phyloP scores from a whole-genome alignment of 2,329 filamentous ascomycete species.

The Biscogniauxia sp. region DNA sequence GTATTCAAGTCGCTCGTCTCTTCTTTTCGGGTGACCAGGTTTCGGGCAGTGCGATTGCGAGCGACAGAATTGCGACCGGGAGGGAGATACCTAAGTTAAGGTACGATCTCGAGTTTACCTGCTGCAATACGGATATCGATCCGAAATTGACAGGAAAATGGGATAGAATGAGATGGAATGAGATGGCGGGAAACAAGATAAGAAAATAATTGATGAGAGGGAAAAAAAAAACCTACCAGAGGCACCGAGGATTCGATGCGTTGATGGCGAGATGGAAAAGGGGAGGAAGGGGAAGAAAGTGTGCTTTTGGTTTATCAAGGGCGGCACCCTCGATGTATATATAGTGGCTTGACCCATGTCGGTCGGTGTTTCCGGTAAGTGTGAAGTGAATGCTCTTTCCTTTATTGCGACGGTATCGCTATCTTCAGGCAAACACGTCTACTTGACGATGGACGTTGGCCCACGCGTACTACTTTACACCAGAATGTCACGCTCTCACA shows the following conservation, averaged over 20 bases:
- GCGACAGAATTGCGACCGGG: no score
- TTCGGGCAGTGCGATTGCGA: slow-evolving; percentile 5
- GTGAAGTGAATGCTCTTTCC: background rate
- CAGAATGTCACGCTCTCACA: background rate
- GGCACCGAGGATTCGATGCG: slow-evolving; percentile 13
- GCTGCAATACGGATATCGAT: background rate
- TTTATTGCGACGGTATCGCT: background rate
- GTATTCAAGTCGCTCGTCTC: slow-evolving; percentile 3
- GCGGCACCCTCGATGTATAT: slow-evolving; percentile 4
- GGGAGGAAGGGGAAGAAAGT: slow-evolving; percentile 16
- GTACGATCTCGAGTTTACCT: no score
- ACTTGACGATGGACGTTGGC: background rate
- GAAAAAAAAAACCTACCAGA: slow-evolving; percentile 22
- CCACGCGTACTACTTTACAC: background rate
- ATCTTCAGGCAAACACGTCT: background rate
- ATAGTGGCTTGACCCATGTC: background rate
- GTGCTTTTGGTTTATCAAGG: slow-evolving; percentile 10
- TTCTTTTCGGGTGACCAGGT: slow-evolving; percentile 2
- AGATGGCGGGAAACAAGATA: slow-evolving; percentile 11
- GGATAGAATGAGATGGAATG: slow-evolving; percentile 2
- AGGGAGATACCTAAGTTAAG: no score
- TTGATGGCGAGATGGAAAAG: background rate
- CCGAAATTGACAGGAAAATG: background rate
- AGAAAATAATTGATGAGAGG: slow-evolving; percentile 2
- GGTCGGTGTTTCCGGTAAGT: background rate